Percentiles rank a stretch among this genome's conserved stretches.
phyloP scores from a whole-genome alignment of 495 filamentous ascomycete genomes.

The Saxophila tyrrhenica region DNA sequence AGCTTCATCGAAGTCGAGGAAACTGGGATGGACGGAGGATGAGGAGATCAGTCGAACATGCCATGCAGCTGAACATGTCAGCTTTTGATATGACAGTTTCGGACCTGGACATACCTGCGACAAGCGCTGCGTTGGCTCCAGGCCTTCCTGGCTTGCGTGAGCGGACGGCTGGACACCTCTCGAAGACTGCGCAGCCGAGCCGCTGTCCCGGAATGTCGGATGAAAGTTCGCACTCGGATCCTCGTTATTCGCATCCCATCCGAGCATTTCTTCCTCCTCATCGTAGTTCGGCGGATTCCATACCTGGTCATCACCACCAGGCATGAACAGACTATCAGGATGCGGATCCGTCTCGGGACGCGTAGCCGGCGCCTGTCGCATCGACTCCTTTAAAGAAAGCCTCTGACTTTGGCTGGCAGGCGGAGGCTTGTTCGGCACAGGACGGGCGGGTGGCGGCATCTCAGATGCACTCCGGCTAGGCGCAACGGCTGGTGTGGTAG shows the following conservation, averaged over 20 bases:
- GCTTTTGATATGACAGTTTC: slow-evolving; percentile 1
- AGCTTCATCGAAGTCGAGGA: slow-evolving; percentile 52
- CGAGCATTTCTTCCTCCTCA: slow-evolving; percentile 54
- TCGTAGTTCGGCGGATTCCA: slow-evolving; percentile 64
- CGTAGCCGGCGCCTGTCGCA: slow-evolving; percentile 29
- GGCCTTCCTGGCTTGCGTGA: slow-evolving; percentile 26
- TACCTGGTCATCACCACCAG: slow-evolving; percentile 53
- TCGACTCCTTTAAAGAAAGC: not conserved
- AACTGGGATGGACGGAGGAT: not conserved
- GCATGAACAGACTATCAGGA: slow-evolving; percentile 68
- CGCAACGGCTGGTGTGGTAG: slow-evolving; percentile 9
- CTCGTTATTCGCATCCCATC: slow-evolving; percentile 66
- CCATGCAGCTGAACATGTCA: slow-evolving; percentile 38
- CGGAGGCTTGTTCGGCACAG: slow-evolving; percentile 10
- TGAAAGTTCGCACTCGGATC: slow-evolving; percentile 24
- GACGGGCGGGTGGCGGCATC: slow-evolving; percentile 27
- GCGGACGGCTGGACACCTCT: slow-evolving; percentile 1
- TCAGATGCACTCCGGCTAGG: slow-evolving; percentile 11
- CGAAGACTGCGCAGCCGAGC: slow-evolving; percentile 20
- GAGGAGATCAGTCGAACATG: slow-evolving; percentile 35
- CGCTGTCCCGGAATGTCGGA: slow-evolving; percentile 30
- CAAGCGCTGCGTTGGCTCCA: slow-evolving; percentile 58
- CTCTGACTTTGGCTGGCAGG: slow-evolving; percentile 8
- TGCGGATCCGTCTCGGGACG: slow-evolving; percentile 51
- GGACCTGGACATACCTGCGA: slow-evolving; percentile 37